Evolutionary conservation across 2,329 filamentous ascomycete species (phyloP).

Genomic region (Pseudogymnoascus sp.): DNA sequence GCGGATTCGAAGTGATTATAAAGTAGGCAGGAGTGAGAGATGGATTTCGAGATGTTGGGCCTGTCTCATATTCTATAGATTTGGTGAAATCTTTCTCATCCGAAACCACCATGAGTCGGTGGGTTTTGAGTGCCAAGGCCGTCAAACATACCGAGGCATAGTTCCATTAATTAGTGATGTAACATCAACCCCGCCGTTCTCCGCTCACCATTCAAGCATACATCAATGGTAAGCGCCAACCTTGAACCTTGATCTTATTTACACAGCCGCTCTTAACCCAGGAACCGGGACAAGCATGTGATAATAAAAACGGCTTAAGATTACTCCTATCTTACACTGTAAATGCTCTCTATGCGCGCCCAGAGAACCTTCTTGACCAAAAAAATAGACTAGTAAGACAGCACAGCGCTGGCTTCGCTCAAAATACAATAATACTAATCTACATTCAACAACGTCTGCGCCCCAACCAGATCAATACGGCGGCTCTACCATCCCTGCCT

Average conservation of each 20-base stretch:
- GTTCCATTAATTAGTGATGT: background rate
- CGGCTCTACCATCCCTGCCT: constrained; percentile 1
- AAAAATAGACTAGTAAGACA: background rate
- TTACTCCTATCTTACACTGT: constrained; percentile 5
- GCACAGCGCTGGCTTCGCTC: constrained; percentile 5
- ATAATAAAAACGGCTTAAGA: constrained; percentile 2
- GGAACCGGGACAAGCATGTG: background rate
- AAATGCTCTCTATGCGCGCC: background rate
- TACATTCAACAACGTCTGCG: background rate
- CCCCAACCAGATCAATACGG: background rate
- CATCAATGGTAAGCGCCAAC: background rate
- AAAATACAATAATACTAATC: constrained; percentile 5
- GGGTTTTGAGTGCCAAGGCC: background rate
- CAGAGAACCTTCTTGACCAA: background rate
- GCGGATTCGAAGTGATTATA: background rate
- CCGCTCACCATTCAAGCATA: background rate
- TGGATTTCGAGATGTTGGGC: background rate
- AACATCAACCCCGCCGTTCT: background rate
- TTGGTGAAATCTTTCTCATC: background rate
- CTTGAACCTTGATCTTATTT: background rate
- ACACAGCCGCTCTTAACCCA: background rate
- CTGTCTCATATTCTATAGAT: background rate
- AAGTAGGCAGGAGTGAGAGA: background rate
- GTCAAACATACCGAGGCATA: background rate
- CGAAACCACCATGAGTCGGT: background rate